Evolutionary conservation across 768 basidiomycete species (phyloP), one percentile per base, ranked within the genome.

Genomic region (Fistulinella prunicolor): DNA sequence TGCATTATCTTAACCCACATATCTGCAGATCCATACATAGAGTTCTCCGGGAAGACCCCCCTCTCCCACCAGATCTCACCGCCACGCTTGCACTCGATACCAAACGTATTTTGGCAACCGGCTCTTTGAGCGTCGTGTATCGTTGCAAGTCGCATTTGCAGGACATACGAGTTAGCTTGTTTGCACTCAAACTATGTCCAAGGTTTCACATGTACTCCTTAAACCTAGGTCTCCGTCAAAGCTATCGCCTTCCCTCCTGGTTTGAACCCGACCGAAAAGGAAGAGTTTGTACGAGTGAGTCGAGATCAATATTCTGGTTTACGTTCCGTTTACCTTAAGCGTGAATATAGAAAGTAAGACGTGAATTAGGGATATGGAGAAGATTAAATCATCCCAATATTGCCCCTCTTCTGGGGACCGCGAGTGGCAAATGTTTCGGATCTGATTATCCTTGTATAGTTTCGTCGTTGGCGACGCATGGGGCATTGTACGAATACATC

Each of bases 321-420:
- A 1, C 8, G 3, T 30, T 22, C 2, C 17, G 28, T 44, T 9
- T 36, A n/a, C 32, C 23, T 9, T n/a, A n/a, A 1, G 5, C 9
- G 5, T 19, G 2, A n/a, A 22, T n/a, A 9, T 17, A 53, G 52
- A 53, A 53, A 46, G 16, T 35, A 10, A 46, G 3, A 20, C 52
- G 52, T 2, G 52, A 53, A 12, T 29, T 30, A 13, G 44, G 29
- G 32, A 9, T 53, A 32, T 53, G 52, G 52, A 52, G 14, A 24
- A 39, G 40, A 35, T 7, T 53, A 6, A 13, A 44, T 6, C 46
- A 52, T 6, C 53, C 30, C 2, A 53, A 53, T 40, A 52, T 54
- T 6, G 53, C 53, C 14, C 44, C 44, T 1, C 38, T 54, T 13
- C 35, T 52, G 10, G 53, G 53, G 2, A 43, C 13, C 1, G 45